A percentile compares a stretch with the other conserved stretches of the same genome.
Conservation (phyloP, 371 early-diverging fungal genomes). For the Syncephalastrum sp. region DNA sequence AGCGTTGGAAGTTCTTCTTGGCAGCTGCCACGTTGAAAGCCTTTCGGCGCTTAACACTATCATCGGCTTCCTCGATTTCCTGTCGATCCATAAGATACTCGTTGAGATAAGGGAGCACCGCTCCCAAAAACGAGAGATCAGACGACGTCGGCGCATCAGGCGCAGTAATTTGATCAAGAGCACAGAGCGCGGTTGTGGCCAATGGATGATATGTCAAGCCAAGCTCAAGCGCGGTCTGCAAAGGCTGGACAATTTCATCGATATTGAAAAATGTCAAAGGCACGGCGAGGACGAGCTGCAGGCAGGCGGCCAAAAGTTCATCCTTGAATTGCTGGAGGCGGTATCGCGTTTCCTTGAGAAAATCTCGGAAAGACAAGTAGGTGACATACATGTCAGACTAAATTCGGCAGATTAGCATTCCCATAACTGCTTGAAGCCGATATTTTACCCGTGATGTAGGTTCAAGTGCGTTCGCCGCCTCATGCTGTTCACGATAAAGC, state of each 20-base stretch:
- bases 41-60: too few species aligned
- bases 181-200: slow-evolving; percentile 62
- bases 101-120: slow-evolving; percentile 61
- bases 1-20: too few species aligned
- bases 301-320: slow-evolving; percentile 71
- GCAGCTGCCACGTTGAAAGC: too few species aligned
- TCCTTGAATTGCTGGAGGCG: slow-evolving; percentile 73
- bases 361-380: slow-evolving; percentile 48
- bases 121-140: slow-evolving; percentile 11
- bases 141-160: slow-evolving; percentile 21
- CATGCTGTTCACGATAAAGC: slow-evolving; percentile 6
- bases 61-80: slow-evolving; percentile 17
- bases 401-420: neutral
- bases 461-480: slow-evolving; percentile 2
- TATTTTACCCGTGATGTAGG: slow-evolving; percentile 1
- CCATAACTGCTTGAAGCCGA: neutral
- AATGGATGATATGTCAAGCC: slow-evolving; percentile 72
- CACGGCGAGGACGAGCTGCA: slow-evolving; percentile 61
- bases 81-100: slow-evolving; percentile 67
- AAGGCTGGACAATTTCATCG: slow-evolving; percentile 46
- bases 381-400: slow-evolving; percentile 22
- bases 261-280: slow-evolving; percentile 62
- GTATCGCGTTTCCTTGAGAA: slow-evolving; percentile 59
- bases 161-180: slow-evolving; percentile 58
- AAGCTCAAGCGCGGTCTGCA: slow-evolving; percentile 62